Evolutionary conservation across 2,329 filamentous ascomycete genomes (phyloP).

Genomic region (Venturia effusa): DNA sequence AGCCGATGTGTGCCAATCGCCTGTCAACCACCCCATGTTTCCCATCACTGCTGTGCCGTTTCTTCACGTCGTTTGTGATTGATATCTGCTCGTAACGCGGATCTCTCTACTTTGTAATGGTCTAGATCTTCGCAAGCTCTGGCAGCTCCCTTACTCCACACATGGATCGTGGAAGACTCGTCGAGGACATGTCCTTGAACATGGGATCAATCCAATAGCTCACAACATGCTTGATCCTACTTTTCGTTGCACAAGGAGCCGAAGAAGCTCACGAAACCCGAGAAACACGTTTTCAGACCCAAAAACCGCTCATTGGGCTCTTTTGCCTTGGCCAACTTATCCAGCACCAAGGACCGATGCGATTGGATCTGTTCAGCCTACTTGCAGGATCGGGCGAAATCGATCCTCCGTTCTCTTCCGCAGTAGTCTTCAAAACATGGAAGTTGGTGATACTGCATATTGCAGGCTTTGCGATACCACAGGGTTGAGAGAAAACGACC

Average conservation of each 20-base stretch:
- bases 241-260: background rate
- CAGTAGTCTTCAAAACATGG: background rate
- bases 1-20: background rate
- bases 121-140: background rate
- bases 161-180: background rate
- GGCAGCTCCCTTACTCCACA: background rate
- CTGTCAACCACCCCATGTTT: background rate
- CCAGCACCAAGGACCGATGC: background rate
- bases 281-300: background rate
- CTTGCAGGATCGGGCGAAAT: constrained; percentile 3
- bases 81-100: background rate
- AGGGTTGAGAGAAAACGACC: background rate
- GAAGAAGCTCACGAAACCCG: background rate
- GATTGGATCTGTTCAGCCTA: background rate
- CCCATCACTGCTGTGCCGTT: background rate
- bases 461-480: background rate
- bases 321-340: background rate
- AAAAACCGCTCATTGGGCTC: background rate
- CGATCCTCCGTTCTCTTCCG: background rate
- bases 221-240: background rate
- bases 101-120: background rate
- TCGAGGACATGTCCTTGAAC: background rate
- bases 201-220: background rate
- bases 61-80: background rate
- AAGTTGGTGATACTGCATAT: background rate